These are phyloP conservation scores for Trichoderma polysporum DNA, from an alignment of 2,329 filamentous ascomycete species.

Conservation along the genomic window DNA sequence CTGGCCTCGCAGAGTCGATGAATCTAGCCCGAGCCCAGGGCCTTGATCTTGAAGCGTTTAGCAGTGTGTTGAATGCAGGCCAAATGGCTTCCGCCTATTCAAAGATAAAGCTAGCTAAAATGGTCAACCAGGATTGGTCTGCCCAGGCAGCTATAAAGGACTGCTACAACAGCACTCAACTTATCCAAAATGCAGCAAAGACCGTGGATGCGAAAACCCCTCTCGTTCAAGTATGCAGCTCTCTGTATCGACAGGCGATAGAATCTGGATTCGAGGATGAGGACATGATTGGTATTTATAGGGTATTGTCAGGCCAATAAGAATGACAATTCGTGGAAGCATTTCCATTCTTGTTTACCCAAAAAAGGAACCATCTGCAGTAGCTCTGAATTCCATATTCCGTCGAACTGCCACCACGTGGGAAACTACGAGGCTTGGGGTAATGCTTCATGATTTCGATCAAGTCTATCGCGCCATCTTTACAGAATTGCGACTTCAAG, in stretches of 20 bases:
- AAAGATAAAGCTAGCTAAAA: conserved; percentile 33
- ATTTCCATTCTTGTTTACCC: neutral
- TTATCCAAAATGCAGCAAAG: conserved; percentile 29
- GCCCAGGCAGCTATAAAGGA: conserved; percentile 33
- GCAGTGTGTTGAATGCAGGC: conserved; percentile 32
- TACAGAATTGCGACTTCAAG: neutral
- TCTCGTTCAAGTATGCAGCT: conserved; percentile 26
- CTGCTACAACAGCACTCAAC: conserved; percentile 33
- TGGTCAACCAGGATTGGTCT: conserved; percentile 32
- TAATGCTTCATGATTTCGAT: too few species aligned
- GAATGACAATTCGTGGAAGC: neutral
- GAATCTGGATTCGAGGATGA: conserved; percentile 27
- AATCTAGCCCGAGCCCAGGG: conserved; percentile 34
- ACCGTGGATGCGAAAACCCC: conserved; percentile 26
- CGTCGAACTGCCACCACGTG: too few species aligned
- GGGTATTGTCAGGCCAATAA: conserved; percentile 15
- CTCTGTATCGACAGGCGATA: conserved; percentile 29
- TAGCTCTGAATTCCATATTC: too few species aligned
- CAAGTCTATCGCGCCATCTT: neutral
- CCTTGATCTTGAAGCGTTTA: conserved; percentile 32
- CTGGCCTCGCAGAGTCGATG: conserved; percentile 35
- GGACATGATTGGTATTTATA: conserved; percentile 33
- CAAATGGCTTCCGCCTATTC: conserved; percentile 35
- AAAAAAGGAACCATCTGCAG: too few species aligned
- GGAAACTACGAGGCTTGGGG: too few species aligned